These are phyloP conservation scores for Fusarium staphyleae DNA, from an alignment of 2,329 filamentous ascomycete genomes.

Conservation along the genomic window DNA sequence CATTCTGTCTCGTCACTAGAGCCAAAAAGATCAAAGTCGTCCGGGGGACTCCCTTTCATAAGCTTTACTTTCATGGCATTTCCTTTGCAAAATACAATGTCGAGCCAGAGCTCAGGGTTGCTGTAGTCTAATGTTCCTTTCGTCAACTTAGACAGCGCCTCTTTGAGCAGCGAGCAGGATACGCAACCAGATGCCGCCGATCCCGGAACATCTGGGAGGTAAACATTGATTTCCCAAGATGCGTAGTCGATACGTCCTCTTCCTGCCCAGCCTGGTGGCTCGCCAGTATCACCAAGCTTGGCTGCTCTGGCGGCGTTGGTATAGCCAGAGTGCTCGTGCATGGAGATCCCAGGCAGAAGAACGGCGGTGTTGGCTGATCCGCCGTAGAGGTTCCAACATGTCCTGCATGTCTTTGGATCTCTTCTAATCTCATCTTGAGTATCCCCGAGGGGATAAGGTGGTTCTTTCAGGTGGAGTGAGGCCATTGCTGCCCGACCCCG, in stretches of 20 bases:
- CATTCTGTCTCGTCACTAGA: neutral
- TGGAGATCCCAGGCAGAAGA: constrained; percentile 19
- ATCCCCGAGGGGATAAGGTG: constrained; percentile 20
- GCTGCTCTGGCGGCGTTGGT: constrained; percentile 18
- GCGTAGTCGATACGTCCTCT: constrained; percentile 22
- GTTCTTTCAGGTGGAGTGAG: constrained; percentile 14
- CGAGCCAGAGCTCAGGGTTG: constrained; percentile 18
- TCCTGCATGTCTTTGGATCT: constrained; percentile 19
- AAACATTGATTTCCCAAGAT: constrained; percentile 20
- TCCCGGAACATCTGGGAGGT: constrained; percentile 14
- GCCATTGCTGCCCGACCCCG: constrained; percentile 23
- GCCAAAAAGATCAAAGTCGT: constrained; percentile 27
- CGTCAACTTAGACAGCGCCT: constrained; percentile 14
- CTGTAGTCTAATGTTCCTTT: neutral
- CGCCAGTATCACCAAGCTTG: neutral
- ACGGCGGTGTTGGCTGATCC: constrained; percentile 19
- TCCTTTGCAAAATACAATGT: constrained; percentile 28
- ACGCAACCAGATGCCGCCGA: constrained; percentile 12
- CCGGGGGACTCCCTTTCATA: constrained; percentile 6
- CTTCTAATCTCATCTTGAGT: constrained; percentile 21
- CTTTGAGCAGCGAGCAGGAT: constrained; percentile 20
- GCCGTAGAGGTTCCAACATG: constrained; percentile 32
- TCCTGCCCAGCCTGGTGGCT: constrained; percentile 21
- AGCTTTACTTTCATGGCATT: constrained; percentile 18
- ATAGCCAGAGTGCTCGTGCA: constrained; percentile 26